Conservation (phyloP, 2,329 filamentous ascomycete genomes). For the Capronia epimyces region DNA sequence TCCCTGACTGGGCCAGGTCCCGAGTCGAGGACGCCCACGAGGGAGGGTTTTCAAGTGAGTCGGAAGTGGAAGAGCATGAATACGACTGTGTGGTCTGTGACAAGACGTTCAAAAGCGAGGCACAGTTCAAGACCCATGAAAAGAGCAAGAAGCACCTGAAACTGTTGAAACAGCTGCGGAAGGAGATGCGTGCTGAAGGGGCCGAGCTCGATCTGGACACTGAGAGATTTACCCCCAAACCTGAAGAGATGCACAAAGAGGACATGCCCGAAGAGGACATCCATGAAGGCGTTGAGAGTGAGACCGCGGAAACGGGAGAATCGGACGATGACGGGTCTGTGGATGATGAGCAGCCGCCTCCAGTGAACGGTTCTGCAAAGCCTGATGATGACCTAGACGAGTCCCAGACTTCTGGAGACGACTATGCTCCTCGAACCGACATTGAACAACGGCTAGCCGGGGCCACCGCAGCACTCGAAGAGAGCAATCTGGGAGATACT, state of each 20-base stretch:
- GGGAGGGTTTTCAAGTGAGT: conserved; percentile 41
- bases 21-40: conserved; percentile 48
- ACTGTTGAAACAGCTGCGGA: conserved; percentile 70
- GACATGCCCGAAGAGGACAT: conserved; percentile 7
- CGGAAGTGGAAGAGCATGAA: conserved; percentile 48
- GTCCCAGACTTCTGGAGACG: conserved; percentile 31
- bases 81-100: conserved; percentile 60
- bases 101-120: conserved; percentile 78
- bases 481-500: conserved; percentile 21
- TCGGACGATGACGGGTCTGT: conserved; percentile 22
- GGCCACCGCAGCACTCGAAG: conserved; percentile 23
- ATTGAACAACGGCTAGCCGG: conserved; percentile 38
- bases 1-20: conserved; percentile 68
- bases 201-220: conserved; percentile 37
- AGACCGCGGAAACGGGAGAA: not conserved
- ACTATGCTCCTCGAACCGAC: conserved; percentile 42
- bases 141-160: conserved; percentile 96
- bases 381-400: conserved; percentile 14
- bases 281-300: too few species aligned
- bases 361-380: conserved; percentile 3
- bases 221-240: conserved; percentile 2
- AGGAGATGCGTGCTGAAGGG: conserved; percentile 79
- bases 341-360: conserved; percentile 1
- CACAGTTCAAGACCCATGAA: conserved; percentile 85
- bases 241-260: conserved; percentile 21